Base-by-base conservation (phyloP, 768 basidiomycete genomes). In the Leucocoprinus birnbaumii region DNA sequence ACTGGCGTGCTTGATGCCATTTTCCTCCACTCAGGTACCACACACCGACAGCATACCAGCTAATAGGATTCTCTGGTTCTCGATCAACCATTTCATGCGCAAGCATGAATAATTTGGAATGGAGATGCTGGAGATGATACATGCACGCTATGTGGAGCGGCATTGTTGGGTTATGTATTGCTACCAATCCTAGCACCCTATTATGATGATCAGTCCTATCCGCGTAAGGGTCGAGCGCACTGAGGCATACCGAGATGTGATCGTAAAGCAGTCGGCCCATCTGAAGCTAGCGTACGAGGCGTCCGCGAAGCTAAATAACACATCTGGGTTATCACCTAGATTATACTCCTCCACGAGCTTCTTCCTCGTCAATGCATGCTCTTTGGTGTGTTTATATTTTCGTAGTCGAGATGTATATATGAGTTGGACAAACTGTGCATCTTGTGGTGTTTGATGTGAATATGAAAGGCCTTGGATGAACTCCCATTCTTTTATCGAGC, bases 1-100 rank as follows among this genome's bases (percentile, higher is more conserved):
- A 98, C 60, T 95, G 86, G 61, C 96, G 76, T 2, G 95, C 93
- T 62, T 96, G 91, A 10, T 85, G 75, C 89, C 91, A 99, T 64
- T 95, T 91, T 48, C 82, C 81, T 25, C 85, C 84, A 27, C 86
- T 82, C 53, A 96, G 81, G 71, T 99, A 98, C 91, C 95, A 99
- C 19, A 98, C 85, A 0, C 95, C 97, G 21, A 98, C 97, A 3
- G 97, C 93, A 70, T 98, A 99, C 97, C 97, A 99, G 62, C 92
- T 95, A 51, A 92, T 82, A 0, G 94, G 86, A 41, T 91, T 88
- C 64, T 94, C 91, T 0, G 97, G 95, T 65, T 98, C 95, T 45
- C 84, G 84, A 52, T 98, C 92, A 16, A 98, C 94, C 67, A 99
- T 82, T 65, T 97, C 92, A 63, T 98, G 97, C 0, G 97, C 97